phyloP scores from a whole-genome alignment of 805 yeast genomes.

The Teunomyces barrocoloradensis region DNA sequence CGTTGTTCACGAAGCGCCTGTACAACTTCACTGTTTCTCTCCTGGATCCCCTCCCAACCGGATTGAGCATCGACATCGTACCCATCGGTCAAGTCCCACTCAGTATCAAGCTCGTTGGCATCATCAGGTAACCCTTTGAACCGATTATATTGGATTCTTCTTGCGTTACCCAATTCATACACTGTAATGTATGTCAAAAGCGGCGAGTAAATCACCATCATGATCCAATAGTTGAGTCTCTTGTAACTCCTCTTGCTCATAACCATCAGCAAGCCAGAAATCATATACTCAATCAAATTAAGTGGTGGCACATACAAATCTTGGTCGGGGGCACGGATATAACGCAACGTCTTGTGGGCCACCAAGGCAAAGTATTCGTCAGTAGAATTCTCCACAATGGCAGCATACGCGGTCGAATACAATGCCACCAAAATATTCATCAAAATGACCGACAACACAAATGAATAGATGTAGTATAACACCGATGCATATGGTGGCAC shows the following conservation, averaged over 20 bases:
- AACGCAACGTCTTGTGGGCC: constrained; percentile 79
- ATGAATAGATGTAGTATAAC: constrained; percentile 73
- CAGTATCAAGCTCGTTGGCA: constrained; percentile 72
- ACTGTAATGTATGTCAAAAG: constrained; percentile 56
- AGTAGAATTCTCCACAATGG: constrained; percentile 76
- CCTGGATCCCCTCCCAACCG: constrained; percentile 39
- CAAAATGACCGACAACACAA: constrained; percentile 69
- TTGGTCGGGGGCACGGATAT: constrained; percentile 85
- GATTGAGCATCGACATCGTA: constrained; percentile 36
- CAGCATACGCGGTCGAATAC: constrained; percentile 79
- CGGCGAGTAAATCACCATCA: constrained; percentile 71
- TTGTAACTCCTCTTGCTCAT: constrained; percentile 35
- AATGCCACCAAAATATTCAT: constrained; percentile 83
- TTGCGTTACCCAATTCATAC: constrained; percentile 65
- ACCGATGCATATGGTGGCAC: constrained; percentile 86
- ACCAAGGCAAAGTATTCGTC: constrained; percentile 83
- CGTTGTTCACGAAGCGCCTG: constrained; percentile 48
- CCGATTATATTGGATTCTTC: constrained; percentile 70
- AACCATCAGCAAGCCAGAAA: constrained; percentile 30
- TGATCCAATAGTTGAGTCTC: constrained; percentile 50
- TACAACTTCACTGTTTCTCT: constrained; percentile 36
- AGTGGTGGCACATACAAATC: constrained; percentile 84
- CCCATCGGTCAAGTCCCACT: constrained; percentile 84
- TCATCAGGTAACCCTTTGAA: constrained; percentile 65
- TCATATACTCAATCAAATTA: constrained; percentile 61